Percentiles rank a stretch among this genome's conserved stretches.
Evolutionary conservation across 2,329 filamentous ascomycete species (phyloP).

Genomic region (Aphanoascus verrucosus): DNA sequence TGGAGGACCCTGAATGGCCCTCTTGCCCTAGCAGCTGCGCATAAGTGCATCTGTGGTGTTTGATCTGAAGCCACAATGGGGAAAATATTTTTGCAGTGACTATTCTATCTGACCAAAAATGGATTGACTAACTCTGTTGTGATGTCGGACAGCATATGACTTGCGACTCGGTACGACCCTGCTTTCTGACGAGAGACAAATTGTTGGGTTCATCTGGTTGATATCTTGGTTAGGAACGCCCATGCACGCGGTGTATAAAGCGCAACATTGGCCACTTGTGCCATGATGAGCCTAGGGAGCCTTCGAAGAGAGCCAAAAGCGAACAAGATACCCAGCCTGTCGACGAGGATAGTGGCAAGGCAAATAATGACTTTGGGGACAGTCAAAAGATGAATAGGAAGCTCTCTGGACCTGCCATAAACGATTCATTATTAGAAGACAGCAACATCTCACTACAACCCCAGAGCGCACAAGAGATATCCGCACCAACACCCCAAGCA

Average conservation of each 20-base stretch:
- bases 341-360: slow-evolving; percentile 46
- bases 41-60: slow-evolving; percentile 16
- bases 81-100: neutral
- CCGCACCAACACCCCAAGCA: slow-evolving; percentile 57
- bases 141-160: slow-evolving; percentile 66
- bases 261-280: slow-evolving; percentile 97
- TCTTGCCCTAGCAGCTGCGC: slow-evolving; percentile 16
- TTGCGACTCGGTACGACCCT: slow-evolving; percentile 66
- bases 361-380: slow-evolving; percentile 35
- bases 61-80: neutral
- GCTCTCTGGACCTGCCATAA: slow-evolving; percentile 50
- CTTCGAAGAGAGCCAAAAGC: slow-evolving; percentile 69
- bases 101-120: neutral
- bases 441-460: slow-evolving; percentile 43
- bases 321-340: slow-evolving; percentile 46
- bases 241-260: slow-evolving; percentile 95
- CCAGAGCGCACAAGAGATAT: slow-evolving; percentile 56
- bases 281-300: slow-evolving; percentile 90
- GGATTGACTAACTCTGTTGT: slow-evolving; percentile 20
- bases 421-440: slow-evolving; percentile 35
- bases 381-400: slow-evolving; percentile 41
- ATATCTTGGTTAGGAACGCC: slow-evolving; percentile 58
- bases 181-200: slow-evolving; percentile 24
- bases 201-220: slow-evolving; percentile 19
- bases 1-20: slow-evolving; percentile 20